Conservation (phyloP, 108 stramenopile genomes). For the Fragilariopsis cylindrus region DNA sequence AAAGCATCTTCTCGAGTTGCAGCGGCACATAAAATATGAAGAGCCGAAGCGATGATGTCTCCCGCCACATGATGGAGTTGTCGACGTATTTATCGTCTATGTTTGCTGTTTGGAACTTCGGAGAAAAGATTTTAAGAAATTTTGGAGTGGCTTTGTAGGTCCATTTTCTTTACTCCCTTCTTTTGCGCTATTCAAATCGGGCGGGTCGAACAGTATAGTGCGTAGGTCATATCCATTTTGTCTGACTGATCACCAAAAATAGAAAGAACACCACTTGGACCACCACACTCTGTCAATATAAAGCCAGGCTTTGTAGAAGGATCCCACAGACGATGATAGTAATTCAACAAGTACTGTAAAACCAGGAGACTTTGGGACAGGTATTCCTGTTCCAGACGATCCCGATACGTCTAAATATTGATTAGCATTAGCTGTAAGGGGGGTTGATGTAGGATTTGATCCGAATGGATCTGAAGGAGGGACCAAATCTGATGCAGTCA, state of each 20-base stretch:
- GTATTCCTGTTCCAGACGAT: conserved; percentile 14
- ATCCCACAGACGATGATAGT: conserved; percentile 46
- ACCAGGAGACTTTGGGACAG: conserved; percentile 45
- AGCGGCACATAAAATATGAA: conserved; percentile 71
- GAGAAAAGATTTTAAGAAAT: conserved; percentile 40
- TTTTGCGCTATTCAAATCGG: conserved; percentile 44
- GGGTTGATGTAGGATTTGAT: background rate
- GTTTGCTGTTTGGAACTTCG: conserved; percentile 34
- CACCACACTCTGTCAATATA: conserved; percentile 44
- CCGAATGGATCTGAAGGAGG: background rate
- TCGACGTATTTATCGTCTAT: conserved; percentile 27
- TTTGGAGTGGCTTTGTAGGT: conserved; percentile 45
- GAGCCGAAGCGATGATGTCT: conserved; percentile 49
- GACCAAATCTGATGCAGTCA: conserved; percentile 1
- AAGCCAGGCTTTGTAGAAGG: conserved; percentile 51
- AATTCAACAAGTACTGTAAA: conserved; percentile 40
- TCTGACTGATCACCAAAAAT: conserved; percentile 37
- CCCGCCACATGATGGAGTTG: conserved; percentile 59
- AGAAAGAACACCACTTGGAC: conserved; percentile 37
- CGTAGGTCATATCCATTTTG: conserved; percentile 52
- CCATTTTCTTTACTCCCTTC: conserved; percentile 42
- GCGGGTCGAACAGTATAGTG: conserved; percentile 69
- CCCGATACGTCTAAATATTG: no score
- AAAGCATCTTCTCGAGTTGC: conserved; percentile 68
- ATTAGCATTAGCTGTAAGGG: background rate